Evolutionary conservation across 2,329 filamentous ascomycete genomes (phyloP).

Genomic region (Pseudocercospora fuligena): DNA sequence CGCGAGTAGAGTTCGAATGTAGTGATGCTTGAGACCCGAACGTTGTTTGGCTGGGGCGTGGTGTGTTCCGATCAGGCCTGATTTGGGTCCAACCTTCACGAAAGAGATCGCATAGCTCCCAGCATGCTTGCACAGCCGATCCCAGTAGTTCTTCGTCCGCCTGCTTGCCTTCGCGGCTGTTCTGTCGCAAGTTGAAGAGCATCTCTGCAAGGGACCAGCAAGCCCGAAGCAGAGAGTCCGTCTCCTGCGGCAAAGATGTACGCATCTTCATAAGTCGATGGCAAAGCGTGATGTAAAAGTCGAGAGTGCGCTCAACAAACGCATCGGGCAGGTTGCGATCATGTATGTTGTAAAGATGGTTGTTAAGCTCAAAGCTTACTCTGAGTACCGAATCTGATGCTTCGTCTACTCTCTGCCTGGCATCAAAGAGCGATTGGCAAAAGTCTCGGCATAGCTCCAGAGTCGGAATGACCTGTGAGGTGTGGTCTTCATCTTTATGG

Average conservation of each 20-base stretch:
- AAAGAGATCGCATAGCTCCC: conserved; percentile 93
- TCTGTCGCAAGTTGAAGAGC: conserved; percentile 88
- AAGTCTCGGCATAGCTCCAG: conserved; percentile 90
- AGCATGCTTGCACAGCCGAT: conserved; percentile 89
- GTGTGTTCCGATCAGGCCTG: conserved; percentile 82
- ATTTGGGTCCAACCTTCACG: conserved; percentile 89
- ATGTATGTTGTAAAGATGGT: conserved; percentile 91
- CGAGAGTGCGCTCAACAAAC: conserved; percentile 86
- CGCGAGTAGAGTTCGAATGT: conserved; percentile 28
- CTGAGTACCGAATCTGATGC: conserved; percentile 82
- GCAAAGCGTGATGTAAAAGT: conserved; percentile 93
- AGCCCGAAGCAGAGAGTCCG: conserved; percentile 79
- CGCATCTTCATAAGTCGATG: conserved; percentile 96
- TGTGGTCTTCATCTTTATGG: conserved; percentile 72
- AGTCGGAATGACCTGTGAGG: conserved; percentile 72
- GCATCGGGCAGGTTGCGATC: conserved; percentile 81
- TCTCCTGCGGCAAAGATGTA: conserved; percentile 76
- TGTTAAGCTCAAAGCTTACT: conserved; percentile 94
- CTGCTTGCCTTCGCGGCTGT: conserved; percentile 71
- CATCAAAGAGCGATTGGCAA: conserved; percentile 88
- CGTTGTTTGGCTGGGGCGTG: conserved; percentile 76
- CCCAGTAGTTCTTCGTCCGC: conserved; percentile 83
- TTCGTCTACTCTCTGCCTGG: conserved; percentile 77
- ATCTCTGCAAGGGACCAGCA: conserved; percentile 93
- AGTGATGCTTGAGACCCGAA: conserved; percentile 58